Evolutionary conservation across 2,329 filamentous ascomycete genomes (phyloP).

Genomic region (Sporothrix variecibatus): DNA sequence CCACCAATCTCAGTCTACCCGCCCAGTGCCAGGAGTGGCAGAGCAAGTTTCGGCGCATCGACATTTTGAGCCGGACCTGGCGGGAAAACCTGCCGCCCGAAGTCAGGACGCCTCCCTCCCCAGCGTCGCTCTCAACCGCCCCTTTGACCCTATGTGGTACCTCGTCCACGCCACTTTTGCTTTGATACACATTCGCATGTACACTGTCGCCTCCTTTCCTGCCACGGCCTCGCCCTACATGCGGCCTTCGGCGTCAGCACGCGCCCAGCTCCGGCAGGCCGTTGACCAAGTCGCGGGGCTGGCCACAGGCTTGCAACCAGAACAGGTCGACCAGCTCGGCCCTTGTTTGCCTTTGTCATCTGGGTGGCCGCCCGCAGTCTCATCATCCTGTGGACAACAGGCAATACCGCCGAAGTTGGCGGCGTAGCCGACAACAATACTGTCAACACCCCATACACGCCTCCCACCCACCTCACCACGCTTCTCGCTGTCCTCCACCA

Average conservation of each 20-base stretch:
- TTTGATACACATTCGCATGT: slow-evolving; percentile 28
- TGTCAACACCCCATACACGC: background rate
- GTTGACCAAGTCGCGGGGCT: slow-evolving; percentile 21
- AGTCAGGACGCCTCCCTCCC: background rate
- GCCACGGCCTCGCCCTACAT: slow-evolving; percentile 27
- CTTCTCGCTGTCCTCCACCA: slow-evolving; percentile 23
- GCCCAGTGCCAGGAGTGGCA: slow-evolving; percentile 30
- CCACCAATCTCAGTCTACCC: slow-evolving; percentile 26
- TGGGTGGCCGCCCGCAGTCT: slow-evolving; percentile 27
- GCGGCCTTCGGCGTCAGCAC: slow-evolving; percentile 24
- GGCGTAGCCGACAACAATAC: background rate
- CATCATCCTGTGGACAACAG: slow-evolving; percentile 26
- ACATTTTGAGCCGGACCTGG: slow-evolving; percentile 23
- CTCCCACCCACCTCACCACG: slow-evolving; percentile 18
- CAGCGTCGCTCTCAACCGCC: background rate
- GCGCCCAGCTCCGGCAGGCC: slow-evolving; percentile 22
- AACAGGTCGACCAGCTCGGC: slow-evolving; percentile 22
- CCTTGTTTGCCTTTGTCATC: slow-evolving; percentile 27
- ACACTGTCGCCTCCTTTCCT: slow-evolving; percentile 28
- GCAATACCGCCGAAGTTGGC: background rate
- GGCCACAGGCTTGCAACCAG: background rate
- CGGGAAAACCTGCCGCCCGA: slow-evolving; percentile 23
- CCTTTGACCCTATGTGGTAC: slow-evolving; percentile 22
- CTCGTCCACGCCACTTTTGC: slow-evolving; percentile 25
- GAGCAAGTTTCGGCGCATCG: slow-evolving; percentile 27